Evolutionary conservation across 2,329 filamentous ascomycete species (phyloP).

Genomic region (Aspergillus arachidicola): DNA sequence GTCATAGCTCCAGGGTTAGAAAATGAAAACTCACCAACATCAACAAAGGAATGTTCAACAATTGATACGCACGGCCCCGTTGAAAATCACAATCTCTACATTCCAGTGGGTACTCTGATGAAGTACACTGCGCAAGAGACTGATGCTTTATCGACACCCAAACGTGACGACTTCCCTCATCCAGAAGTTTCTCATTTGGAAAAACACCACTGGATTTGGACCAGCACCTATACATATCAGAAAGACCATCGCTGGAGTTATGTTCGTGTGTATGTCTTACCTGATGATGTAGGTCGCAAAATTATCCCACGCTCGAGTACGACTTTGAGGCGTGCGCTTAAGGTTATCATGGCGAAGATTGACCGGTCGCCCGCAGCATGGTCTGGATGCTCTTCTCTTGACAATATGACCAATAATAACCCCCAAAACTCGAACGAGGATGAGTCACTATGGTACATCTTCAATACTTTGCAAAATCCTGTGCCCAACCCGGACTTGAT

Average conservation of each 20-base stretch:
- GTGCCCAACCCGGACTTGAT: conserved; percentile 33
- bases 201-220: conserved; percentile 41
- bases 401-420: conserved; percentile 6
- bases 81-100: conserved; percentile 25
- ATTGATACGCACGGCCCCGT: conserved; percentile 3
- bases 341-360: conserved; percentile 41
- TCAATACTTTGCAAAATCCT: conserved; percentile 51
- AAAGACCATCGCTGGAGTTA: conserved; percentile 22
- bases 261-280: conserved; percentile 43
- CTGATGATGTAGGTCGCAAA: conserved; percentile 41
- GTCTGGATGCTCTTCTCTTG: conserved; percentile 30
- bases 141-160: background rate
- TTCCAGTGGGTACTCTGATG: conserved; percentile 37
- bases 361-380: conserved; percentile 44
- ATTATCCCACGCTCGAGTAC: conserved; percentile 36
- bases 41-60: background rate
- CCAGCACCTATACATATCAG: conserved; percentile 21
- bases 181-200: conserved; percentile 31
- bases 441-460: conserved; percentile 54
- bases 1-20: background rate
- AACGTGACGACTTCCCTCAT: conserved; percentile 18
- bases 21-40: background rate
- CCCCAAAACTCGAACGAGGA: conserved; percentile 32
- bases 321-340: conserved; percentile 39
- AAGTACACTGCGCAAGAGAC: conserved; percentile 10